Base-by-base conservation (phyloP, 1,139 yeast species). In the Saccharomyces hybrid region DNA sequence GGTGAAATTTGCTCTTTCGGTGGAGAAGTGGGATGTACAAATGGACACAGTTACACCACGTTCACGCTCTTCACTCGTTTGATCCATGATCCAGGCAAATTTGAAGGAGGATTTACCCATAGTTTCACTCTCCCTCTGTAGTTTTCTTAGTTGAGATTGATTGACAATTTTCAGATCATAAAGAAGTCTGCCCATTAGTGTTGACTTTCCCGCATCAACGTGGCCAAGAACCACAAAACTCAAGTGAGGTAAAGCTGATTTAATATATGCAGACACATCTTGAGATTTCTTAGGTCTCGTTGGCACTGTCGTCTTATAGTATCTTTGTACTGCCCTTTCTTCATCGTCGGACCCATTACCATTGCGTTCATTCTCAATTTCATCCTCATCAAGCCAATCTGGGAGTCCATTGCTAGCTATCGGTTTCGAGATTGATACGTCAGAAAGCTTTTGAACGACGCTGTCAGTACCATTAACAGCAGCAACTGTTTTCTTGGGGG, bases 161-260 rank as follows among this genome's bases (percentile, higher is more conserved):
- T 88, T 93, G 4, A 95, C 88, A 1, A 87, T 86, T 4, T 95
- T 91, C 25, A 83, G 74, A 64, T 93, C 98, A 57, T 84, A 84
- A 48, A 95, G 70, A 48, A 95, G 70, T 56, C 99, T 76, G 7
- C 99, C 99, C 82, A 93, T 86, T 38, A 95, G 75, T 0, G 99
- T 95, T 2, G 97, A 89, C 69, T 95, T 95, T 9, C 99, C 99
- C 0, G 98, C 96, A 73, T 95, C 99, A 20, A 95, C 98, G 72
- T 95, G 99, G 2, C 99, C 99, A 58, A 88, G 83, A 3, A 89
- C 95, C 30, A 89, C 96, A 69, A 88, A 86, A 20, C 91, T 83
- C 54, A 84, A 75, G 59, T 80, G 83, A 2, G 91, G 89, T 63
- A 86, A 86, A 13, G 69, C 57, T 42, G 71, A 71, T 20, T 75